phyloP scores from a whole-genome alignment of 164 flowering plant genomes.

The Brasenia schreberi region DNA sequence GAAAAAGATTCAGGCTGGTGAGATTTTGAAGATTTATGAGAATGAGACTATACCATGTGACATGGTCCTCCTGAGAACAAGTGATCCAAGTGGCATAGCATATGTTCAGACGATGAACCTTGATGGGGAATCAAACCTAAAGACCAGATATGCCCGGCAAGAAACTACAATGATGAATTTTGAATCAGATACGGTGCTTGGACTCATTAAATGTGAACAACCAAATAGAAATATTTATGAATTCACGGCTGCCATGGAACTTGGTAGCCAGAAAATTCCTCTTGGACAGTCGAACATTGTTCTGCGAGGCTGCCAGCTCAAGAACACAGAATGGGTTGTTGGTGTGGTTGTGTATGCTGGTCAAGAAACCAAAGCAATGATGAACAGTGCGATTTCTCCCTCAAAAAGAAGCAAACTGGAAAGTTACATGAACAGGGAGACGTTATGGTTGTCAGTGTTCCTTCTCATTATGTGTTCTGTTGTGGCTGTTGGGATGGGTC shows the following conservation, averaged over 20 bases:
- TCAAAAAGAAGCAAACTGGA: constrained; percentile 83
- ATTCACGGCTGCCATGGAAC: constrained; percentile 84
- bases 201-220: constrained; percentile 74
- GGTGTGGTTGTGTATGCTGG: constrained; percentile 96
- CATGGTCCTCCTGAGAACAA: constrained; percentile 71
- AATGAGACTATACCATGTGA: constrained; percentile 85
- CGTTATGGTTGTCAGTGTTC: constrained; percentile 75
- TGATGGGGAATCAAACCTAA: constrained; percentile 89
- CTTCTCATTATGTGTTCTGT: constrained; percentile 68
- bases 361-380: constrained; percentile 93
- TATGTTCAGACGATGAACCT: constrained; percentile 90
- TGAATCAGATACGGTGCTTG: constrained; percentile 38
- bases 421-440: constrained; percentile 80
- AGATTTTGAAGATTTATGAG: constrained; percentile 57
- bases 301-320: constrained; percentile 90
- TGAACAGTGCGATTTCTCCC: constrained; percentile 82
- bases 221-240: constrained; percentile 90
- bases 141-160: constrained; percentile 89
- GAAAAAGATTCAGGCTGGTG: constrained; percentile 74
- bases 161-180: constrained; percentile 44
- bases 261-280: constrained; percentile 46
- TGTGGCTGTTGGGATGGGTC: constrained; percentile 70
- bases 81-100: constrained; percentile 85
- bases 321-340: constrained; percentile 75
- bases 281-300: constrained; percentile 81